Evolutionary conservation across 148 eudicot species (phyloP).

Genomic region (Talinum fruticosum): DNA sequence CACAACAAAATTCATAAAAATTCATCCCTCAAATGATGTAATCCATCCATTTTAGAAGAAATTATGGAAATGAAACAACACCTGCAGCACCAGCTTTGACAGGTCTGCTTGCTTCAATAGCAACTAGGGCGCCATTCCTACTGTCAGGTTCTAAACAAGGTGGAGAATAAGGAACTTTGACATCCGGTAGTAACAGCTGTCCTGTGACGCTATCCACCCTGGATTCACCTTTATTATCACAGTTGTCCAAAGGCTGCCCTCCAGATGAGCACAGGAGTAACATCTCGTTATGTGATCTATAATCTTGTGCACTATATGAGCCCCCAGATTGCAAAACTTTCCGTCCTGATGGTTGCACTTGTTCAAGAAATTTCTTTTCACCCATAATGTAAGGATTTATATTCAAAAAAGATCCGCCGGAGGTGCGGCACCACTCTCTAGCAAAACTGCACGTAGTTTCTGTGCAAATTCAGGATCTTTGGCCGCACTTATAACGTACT

Average conservation of each 20-base stretch:
- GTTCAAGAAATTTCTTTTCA: conserved; percentile 37
- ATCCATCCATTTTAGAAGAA: conserved; percentile 11
- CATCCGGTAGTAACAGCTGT: conserved; percentile 21
- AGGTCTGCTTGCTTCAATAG: conserved; percentile 27
- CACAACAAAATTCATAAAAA: conserved; percentile 17
- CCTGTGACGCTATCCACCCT: conserved; percentile 24
- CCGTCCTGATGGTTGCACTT: conserved; percentile 33
- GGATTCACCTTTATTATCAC: conserved; percentile 23
- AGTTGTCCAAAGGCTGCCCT: conserved; percentile 22
- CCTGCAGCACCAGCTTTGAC: conserved; percentile 30
- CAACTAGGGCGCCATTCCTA: conserved; percentile 27
- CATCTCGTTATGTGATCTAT: conserved; percentile 39
- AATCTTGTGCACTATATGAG: conserved; percentile 25
- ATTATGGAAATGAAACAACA: conserved; percentile 13
- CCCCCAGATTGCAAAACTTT: conserved; percentile 30
- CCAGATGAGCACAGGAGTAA: conserved; percentile 36
- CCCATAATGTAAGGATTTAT: conserved; percentile 34
- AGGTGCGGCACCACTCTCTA: conserved; percentile 60
- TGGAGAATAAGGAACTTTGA: not conserved
- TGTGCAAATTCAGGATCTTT: conserved; percentile 80
- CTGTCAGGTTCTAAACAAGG: conserved; percentile 25
- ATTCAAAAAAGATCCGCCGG: conserved; percentile 46
- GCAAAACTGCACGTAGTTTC: conserved; percentile 66
- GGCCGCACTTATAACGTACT: conserved; percentile 70
- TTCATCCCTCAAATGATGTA: conserved; percentile 18